These are phyloP conservation scores for Ophiostoma populinum DNA, from an alignment of 2,329 filamentous ascomycete genomes.

Conservation along the genomic window DNA sequence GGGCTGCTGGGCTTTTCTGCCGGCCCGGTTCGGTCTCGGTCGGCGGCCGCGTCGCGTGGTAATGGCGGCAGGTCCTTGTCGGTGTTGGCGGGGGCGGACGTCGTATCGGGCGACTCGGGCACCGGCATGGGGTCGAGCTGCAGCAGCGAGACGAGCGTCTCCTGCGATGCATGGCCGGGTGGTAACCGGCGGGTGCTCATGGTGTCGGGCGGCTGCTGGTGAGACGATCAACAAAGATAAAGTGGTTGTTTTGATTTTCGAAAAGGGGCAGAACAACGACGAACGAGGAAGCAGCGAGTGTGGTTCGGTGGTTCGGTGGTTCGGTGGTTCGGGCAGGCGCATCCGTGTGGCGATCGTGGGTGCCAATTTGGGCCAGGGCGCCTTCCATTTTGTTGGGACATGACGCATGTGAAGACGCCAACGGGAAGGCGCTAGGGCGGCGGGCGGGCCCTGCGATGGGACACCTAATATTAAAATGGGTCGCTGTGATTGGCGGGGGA, in stretches of 20 bases:
- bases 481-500: neutral
- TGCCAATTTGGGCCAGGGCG: neutral
- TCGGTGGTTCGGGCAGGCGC: neutral
- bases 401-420: slow-evolving; percentile 6
- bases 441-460: slow-evolving; percentile 1
- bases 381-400: slow-evolving; percentile 8
- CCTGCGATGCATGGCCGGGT: slow-evolving; percentile 26
- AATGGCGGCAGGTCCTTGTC: slow-evolving; percentile 30
- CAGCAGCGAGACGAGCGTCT: slow-evolving; percentile 47
- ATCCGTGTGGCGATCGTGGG: neutral
- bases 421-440: slow-evolving; percentile 1
- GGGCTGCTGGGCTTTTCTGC: neutral
- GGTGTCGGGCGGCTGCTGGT: neutral
- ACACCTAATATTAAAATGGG: slow-evolving; percentile 6
- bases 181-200: slow-evolving; percentile 12
- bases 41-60: slow-evolving; percentile 16
- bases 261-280: neutral
- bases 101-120: slow-evolving; percentile 26
- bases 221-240: neutral
- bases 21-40: neutral
- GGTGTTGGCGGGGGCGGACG: slow-evolving; percentile 17
- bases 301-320: neutral
- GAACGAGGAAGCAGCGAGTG: neutral
- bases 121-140: slow-evolving; percentile 75
- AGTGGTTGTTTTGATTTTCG: too few species aligned